A percentile compares a stretch with the other conserved stretches of the same genome.
These are phyloP conservation scores for Eucalyptus guilfoylei DNA, from an alignment of 345 rosid species.

Conservation along the genomic window DNA sequence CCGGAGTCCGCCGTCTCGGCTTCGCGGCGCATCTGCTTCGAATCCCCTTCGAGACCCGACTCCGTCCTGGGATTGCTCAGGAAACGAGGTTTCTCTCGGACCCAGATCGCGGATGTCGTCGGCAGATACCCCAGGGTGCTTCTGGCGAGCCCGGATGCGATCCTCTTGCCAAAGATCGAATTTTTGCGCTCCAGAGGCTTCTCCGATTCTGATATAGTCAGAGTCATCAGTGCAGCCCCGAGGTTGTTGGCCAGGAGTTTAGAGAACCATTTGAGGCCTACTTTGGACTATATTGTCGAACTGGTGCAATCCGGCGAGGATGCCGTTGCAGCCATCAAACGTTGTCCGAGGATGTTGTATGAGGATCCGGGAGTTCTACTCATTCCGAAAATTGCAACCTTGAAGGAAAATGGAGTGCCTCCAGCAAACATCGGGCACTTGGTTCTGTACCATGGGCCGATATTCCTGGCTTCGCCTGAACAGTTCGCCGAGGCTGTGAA, in stretches of 20 bases:
- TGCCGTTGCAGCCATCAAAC: background rate
- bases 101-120: constrained; percentile 2
- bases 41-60: constrained; percentile 4
- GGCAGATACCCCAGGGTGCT: background rate
- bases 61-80: background rate
- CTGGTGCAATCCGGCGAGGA: background rate
- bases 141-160: background rate
- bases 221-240: background rate
- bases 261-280: constrained; percentile 11
- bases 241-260: constrained; percentile 1
- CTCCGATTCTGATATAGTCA: background rate
- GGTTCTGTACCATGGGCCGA: background rate
- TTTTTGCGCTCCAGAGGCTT: constrained; percentile 17
- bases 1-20: constrained; percentile 4
- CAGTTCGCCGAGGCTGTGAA: background rate
- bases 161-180: constrained; percentile 9
- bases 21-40: background rate
- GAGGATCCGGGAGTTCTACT: background rate
- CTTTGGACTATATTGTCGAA: background rate
- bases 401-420: constrained; percentile 9
- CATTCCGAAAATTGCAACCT: background rate
- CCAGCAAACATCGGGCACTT: background rate
- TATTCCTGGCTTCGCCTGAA: background rate
- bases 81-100: constrained; percentile 7
- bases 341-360: background rate